Conservation (phyloP, 2,329 filamentous ascomycete genomes). For the Exophiala aquamarina region DNA sequence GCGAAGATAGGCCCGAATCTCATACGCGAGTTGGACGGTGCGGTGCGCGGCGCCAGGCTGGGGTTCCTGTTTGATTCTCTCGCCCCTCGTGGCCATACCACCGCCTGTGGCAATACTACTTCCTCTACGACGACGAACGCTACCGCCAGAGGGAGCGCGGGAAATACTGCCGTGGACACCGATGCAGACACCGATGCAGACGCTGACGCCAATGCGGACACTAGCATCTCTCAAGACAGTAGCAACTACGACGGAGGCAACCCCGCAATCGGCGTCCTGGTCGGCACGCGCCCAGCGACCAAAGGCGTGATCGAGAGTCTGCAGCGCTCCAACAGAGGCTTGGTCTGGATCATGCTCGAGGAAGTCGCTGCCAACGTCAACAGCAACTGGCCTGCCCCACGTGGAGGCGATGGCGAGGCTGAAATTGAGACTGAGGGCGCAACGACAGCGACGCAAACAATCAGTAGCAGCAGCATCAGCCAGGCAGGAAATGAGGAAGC, state of each 20-base stretch:
- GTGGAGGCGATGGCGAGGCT: no score
- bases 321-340: conserved; percentile 64
- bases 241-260: background rate
- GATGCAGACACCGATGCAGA: background rate
- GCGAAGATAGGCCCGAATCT: conserved; percentile 44
- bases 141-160: no score
- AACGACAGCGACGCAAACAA: no score
- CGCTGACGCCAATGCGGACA: background rate
- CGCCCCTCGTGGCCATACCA: no score
- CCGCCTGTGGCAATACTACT: no score
- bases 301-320: conserved; percentile 75
- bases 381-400: no score
- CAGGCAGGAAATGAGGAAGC: no score
- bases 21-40: conserved; percentile 58
- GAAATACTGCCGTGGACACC: background rate
- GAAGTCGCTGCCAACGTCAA: conserved; percentile 31
- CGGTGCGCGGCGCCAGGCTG: conserved; percentile 34
- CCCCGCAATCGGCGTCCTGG: conserved; percentile 63
- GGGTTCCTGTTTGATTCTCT: conserved; percentile 6
- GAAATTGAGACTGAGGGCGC: no score
- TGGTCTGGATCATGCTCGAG: conserved; percentile 60
- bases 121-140: no score
- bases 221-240: background rate
- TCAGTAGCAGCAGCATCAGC: no score
- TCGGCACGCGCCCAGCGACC: conserved; percentile 68